These are phyloP conservation scores for Scorias spongiosa DNA, from an alignment of 2,329 filamentous ascomycete genomes.

Conservation along the genomic window DNA sequence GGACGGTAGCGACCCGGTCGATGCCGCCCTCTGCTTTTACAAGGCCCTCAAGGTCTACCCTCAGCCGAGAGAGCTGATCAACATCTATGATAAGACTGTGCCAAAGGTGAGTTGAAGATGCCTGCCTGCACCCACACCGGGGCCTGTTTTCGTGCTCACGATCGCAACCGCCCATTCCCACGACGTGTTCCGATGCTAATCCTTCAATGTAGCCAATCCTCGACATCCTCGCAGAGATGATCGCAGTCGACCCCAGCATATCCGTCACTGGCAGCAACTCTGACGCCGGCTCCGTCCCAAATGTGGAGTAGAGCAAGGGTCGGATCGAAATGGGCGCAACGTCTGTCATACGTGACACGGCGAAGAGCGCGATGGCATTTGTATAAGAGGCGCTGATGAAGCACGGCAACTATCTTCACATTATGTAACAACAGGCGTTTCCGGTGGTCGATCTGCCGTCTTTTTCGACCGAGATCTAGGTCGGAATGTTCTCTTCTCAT, in stretches of 20 bases:
- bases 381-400: no score
- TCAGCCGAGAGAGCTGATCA: constrained; percentile 78
- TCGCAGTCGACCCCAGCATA: constrained; percentile 66
- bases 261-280: constrained; percentile 15
- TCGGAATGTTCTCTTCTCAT: background rate
- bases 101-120: constrained; percentile 54
- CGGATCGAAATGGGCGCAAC: background rate
- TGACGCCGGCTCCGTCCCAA: constrained; percentile 7
- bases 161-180: background rate
- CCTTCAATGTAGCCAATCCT: constrained; percentile 54
- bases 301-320: background rate
- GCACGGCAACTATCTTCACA: background rate
- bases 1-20: constrained; percentile 64
- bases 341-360: background rate
- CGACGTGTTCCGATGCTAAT: constrained; percentile 4
- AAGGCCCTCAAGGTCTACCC: constrained; percentile 98
- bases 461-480: background rate
- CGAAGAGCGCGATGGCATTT: background rate
- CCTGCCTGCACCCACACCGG: no score
- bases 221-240: constrained; percentile 95
- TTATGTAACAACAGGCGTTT: background rate
- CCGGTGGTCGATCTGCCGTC: background rate
- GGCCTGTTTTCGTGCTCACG: background rate
- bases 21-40: constrained; percentile 91
- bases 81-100: constrained; percentile 96